Base-by-base conservation (phyloP, 192 early-diverging fungal species). In the Umbelopsis ramanniana region DNA sequence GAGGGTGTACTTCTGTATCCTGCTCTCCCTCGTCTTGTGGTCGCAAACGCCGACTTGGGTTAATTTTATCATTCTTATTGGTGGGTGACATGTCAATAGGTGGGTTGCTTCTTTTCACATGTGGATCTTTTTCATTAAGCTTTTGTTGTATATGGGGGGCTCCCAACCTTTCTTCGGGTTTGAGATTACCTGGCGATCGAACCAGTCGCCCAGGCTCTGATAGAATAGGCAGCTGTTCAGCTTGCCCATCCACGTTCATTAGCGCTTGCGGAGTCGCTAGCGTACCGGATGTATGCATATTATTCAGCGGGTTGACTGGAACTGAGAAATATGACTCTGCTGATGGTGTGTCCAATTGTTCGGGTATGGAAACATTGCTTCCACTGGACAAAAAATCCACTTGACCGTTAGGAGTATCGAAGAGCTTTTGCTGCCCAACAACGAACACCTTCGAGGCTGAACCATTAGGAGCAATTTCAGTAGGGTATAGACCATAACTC, bases 371-470 rank as follows among this genome's bases (percentile, higher is more conserved):
- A 46, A 10, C 17, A 3, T n/a, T 63, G 26, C 29, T 68, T 26
- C 52, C 29, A 40, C 66, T 50, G 29, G 67, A 68, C 5, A 68
- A 21, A 52, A 24, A 6, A 19, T 63, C 19, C 35, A 50, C 14
- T 17, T 66, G 71, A 26, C 17, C 17, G 35, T 26, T 55, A 14
- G 22, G 53, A 48, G 19, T 26, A 29, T n/a, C n/a, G 40, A 52
- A 72, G 23, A 67, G 45, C 70, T 24, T 71, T 17, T 29, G 66
- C 46, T 55, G 71, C 24, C 66, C 66, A 43, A 48, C 53, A 5
- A 3, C 53, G 43, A 60, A 74, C 23, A 29, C 55, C 57, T 48
- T 57, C 55, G 24, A 72, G 33, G 17, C 23, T 17, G 11, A 35
- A 14, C 19, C 37, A 15, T 6, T 46, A 21, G 19, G 70, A 50